These are phyloP conservation scores for Arabidopsis hybrid DNA, from an alignment of 441 rosid species.

Conservation along the genomic window DNA sequence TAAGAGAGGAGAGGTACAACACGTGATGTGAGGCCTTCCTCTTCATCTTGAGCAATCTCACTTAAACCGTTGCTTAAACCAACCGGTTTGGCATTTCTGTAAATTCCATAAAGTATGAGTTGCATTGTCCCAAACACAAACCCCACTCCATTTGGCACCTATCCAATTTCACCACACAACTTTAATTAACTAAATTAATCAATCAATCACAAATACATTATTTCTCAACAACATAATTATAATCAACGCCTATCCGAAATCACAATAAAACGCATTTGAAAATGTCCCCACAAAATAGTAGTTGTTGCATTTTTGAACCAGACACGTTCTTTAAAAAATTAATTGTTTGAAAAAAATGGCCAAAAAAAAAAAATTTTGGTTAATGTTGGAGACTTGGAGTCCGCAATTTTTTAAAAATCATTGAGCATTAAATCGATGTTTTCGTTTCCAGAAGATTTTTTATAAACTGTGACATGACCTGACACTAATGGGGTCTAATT, in stretches of 20 bases:
- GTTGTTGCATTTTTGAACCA: conserved; percentile 20
- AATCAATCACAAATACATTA: neutral
- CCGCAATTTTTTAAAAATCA: conserved; percentile 13
- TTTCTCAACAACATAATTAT: neutral
- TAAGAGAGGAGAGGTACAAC: conserved; percentile 43
- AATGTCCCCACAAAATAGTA: conserved; percentile 11
- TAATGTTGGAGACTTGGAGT: conserved; percentile 35
- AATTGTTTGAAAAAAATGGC: neutral
- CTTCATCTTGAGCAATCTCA: conserved; percentile 38
- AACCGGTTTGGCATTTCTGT: conserved; percentile 55
- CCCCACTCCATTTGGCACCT: conserved; percentile 86
- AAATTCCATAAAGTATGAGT: conserved; percentile 66
- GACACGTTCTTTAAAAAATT: neutral
- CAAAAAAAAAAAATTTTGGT: neutral
- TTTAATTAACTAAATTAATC: neutral
- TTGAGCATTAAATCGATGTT: neutral
- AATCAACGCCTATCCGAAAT: conserved; percentile 6
- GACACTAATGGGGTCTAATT: neutral
- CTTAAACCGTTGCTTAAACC: conserved; percentile 13
- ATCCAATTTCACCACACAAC: neutral
- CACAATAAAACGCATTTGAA: conserved; percentile 6
- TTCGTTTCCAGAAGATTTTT: neutral
- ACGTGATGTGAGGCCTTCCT: conserved; percentile 37
- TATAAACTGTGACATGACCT: conserved; percentile 5
- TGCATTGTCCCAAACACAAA: conserved; percentile 73